Evolutionary conservation across 352 stramenopile genomes (phyloP).

Genomic region (Phytophthora capsici): DNA sequence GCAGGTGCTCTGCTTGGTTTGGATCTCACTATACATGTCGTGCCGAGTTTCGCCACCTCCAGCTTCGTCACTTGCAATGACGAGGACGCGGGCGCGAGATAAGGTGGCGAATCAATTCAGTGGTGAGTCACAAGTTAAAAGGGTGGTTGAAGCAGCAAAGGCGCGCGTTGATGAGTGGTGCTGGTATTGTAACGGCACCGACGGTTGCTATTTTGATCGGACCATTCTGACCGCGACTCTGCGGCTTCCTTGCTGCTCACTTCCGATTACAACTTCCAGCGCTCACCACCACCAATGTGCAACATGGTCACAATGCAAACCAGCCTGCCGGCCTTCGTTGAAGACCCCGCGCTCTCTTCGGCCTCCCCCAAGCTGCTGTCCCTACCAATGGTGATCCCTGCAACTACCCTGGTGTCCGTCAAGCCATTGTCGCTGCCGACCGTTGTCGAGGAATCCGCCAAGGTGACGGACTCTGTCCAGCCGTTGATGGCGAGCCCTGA

Average conservation of each 20-base stretch:
- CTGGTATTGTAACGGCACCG: not conserved
- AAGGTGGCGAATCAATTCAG: constrained; percentile 1
- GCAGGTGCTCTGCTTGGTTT: not conserved
- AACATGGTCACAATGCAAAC: constrained; percentile 23
- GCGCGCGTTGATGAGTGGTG: not conserved
- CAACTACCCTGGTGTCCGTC: not conserved
- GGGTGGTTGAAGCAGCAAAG: constrained; percentile 1
- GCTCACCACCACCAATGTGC: constrained; percentile 20
- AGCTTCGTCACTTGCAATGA: constrained; percentile 1
- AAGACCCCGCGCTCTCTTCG: constrained; percentile 13
- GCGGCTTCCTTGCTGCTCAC: not conserved
- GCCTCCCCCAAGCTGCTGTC: constrained; percentile 1
- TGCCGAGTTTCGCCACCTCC: not conserved
- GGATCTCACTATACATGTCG: too few species aligned
- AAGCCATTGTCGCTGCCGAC: constrained; percentile 6
- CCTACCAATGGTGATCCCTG: constrained; percentile 2
- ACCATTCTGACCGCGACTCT: not conserved
- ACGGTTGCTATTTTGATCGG: not conserved
- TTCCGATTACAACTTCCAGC: constrained; percentile 4
- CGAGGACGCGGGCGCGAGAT: not conserved
- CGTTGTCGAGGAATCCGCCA: constrained; percentile 15
- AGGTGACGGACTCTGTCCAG: not conserved
- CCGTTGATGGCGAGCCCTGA: not conserved
- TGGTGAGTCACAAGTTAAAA: not conserved
- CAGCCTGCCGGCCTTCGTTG: constrained; percentile 13